Percentiles rank a stretch among this genome's conserved stretches.
Evolutionary conservation across 2,329 filamentous ascomycete genomes (phyloP).

Genomic region (Aspergillus neoniger): DNA sequence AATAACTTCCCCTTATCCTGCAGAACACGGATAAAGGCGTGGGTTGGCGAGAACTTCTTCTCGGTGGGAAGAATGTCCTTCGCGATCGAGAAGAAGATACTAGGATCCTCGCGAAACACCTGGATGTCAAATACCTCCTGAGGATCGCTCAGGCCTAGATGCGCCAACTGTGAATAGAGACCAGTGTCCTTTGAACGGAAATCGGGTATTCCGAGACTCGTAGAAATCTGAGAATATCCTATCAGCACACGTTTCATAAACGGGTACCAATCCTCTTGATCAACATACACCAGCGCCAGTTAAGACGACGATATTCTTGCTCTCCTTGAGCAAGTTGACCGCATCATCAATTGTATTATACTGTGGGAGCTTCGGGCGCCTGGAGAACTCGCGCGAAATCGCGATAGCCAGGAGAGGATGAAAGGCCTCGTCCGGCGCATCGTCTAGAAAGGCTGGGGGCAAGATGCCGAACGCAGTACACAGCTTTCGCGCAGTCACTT

Average conservation of each 20-base stretch:
- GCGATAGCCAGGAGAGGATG: conserved; percentile 74
- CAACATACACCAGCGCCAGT: conserved; percentile 75
- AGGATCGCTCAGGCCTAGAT: conserved; percentile 77
- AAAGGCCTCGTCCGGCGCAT: conserved; percentile 71
- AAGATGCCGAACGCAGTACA: conserved; percentile 82
- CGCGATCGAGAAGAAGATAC: conserved; percentile 87
- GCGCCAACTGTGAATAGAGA: conserved; percentile 80
- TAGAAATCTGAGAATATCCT: conserved; percentile 66
- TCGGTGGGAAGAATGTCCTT: conserved; percentile 84
- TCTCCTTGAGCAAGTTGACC: conserved; percentile 70
- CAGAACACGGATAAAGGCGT: conserved; percentile 87
- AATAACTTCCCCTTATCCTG: conserved; percentile 86
- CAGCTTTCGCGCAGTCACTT: conserved; percentile 76
- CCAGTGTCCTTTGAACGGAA: conserved; percentile 93
- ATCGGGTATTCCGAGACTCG: conserved; percentile 93
- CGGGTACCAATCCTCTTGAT: background rate
- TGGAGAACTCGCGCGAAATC: conserved; percentile 77
- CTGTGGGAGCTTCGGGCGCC: conserved; percentile 73
- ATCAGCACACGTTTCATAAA: conserved; percentile 8
- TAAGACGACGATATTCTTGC: conserved; percentile 85
- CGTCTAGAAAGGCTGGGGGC: conserved; percentile 72
- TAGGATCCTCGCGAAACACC: conserved; percentile 82
- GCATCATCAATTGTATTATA: conserved; percentile 90
- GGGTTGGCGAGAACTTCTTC: conserved; percentile 83
- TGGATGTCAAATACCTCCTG: conserved; percentile 95